Evolutionary conservation across 2,329 filamentous ascomycete genomes (phyloP), one percentile per base, ranked within the genome.

Genomic region (Penicillium sp.): DNA sequence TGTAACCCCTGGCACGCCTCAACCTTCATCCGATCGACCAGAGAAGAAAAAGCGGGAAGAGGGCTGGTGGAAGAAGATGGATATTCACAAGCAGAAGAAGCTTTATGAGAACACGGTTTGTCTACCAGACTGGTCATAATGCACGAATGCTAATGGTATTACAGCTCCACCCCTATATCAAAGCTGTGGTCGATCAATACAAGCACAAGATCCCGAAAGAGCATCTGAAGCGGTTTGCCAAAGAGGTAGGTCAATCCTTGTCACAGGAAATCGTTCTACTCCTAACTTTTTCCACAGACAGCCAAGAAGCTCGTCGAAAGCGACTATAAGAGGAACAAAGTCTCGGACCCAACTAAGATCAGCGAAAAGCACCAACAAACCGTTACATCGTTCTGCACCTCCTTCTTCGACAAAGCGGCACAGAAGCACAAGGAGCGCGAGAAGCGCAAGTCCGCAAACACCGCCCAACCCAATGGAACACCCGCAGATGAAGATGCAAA

Each of bases 61-160:
- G 44, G 81, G 81, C 48, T 81, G 80, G 65, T 82, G 79, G 68
- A 81, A 77, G 73, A 81, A 64, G 50, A 60, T 64, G 25, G 49
- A 64, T 4, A 13, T 65, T 29, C 93, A 97, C 63, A 97, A 97
- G 77, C 91, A 95, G 76, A 96, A 92, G 85, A 96, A 92, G 78
- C 82, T 96, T 2, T 98, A 97, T 68, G 93, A 97, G 74, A 93
- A 93, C 70, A 96, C 92, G 51, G 92, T 96, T 82, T 74, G 90
- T 80, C 14, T 27, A 23, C 7, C 9, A 11, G 3, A 33, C 23
- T 5, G 46, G 21, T 33, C 11, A 7, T 21, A 35, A 31, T 23
- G 3, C 19, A 21, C 10, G 19, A 29, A 49, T 44, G 25, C 19
- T 23, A 45, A 44, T 39, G 10, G 2, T 19, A 48, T 62, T 66